Conservation (phyloP, 192 early-diverging fungal species). For the Coemansia aciculifera region DNA sequence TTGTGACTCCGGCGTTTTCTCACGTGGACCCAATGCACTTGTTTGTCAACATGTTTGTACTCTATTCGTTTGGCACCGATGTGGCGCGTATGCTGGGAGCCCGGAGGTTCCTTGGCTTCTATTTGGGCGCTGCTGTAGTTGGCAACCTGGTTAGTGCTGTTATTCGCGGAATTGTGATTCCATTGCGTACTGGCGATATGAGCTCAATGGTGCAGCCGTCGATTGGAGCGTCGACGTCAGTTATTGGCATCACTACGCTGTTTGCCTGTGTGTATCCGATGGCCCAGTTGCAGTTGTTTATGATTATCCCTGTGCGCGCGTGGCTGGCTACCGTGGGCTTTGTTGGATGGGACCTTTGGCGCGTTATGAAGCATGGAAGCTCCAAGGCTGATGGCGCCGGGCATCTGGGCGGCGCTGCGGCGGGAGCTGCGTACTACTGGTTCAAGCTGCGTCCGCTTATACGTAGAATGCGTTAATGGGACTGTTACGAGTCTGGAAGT, state of each 20-base stretch:
- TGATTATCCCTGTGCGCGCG: constrained; percentile 45
- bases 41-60: constrained; percentile 53
- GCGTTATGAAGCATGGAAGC: constrained; percentile 14
- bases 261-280: constrained; percentile 50
- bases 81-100: constrained; percentile 34
- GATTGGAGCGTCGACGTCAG: constrained; percentile 52
- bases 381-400: constrained; percentile 50
- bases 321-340: constrained; percentile 45
- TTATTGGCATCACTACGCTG: constrained; percentile 45
- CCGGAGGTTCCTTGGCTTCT: constrained; percentile 35
- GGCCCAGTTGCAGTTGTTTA: constrained; percentile 36
- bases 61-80: constrained; percentile 46
- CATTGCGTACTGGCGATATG: constrained; percentile 9
- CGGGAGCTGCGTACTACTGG: constrained; percentile 56
- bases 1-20: constrained; percentile 55
- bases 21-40: constrained; percentile 48
- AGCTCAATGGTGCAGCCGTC: constrained; percentile 17
- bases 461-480: constrained; percentile 34
- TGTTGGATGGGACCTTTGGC: constrained; percentile 44
- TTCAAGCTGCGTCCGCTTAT: constrained; percentile 44
- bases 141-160: constrained; percentile 38
- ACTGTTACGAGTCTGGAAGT: background rate
- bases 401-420: constrained; percentile 53
- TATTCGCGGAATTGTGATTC: constrained; percentile 25
- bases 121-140: constrained; percentile 32